Evolutionary conservation across 306 rosid species (phyloP), one percentile per base, ranked within the genome.

Genomic region (Inga oerstediana): DNA sequence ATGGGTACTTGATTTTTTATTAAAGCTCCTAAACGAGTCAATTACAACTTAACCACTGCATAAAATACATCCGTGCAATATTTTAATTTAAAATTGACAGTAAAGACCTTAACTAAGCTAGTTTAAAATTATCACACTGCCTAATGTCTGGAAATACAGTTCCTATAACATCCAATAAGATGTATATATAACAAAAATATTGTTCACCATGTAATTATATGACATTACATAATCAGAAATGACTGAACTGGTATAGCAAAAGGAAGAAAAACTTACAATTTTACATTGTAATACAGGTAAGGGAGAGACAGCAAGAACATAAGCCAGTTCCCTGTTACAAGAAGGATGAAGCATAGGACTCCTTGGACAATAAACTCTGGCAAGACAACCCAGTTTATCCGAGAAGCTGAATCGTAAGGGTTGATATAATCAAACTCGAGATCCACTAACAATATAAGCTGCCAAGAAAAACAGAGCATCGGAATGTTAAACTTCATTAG

Each of bases 371-470:
- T 75, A 87, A 89, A 92, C 92, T 95, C 99, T 0, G 99, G 98
- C 84, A 95, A 76, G 67, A 95, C 56, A 74, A 87, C 87, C 79
- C 35, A 62, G 90, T 95, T 95, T 78, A 95, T 89, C 86, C 91
- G 85, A 79, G 91, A 83, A 22, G 98, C 90, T 51, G 98, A 90
- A 87, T 95, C 98, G 49, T 91, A 95, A 2, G 98, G 98, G 78
- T 95, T 95, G 86, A 95, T 92, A 76, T 95, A 92, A 88, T 95
- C 98, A 75, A 86, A 95, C 84, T 95, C 98, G 19, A 95, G 82
- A 82, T 95, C 98, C 82, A 93, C 89, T 92, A 95, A 92, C 87
- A 94, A 80, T 84, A 95, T 86, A 84, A 95, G 92, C 98, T 95
- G 93, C 94, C 93, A 89, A 81, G 48, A 48, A 73, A 71, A 52